These are phyloP conservation scores for Neoconidiobolus thromboides DNA, from an alignment of 371 early-diverging fungal species.

Conservation along the genomic window DNA sequence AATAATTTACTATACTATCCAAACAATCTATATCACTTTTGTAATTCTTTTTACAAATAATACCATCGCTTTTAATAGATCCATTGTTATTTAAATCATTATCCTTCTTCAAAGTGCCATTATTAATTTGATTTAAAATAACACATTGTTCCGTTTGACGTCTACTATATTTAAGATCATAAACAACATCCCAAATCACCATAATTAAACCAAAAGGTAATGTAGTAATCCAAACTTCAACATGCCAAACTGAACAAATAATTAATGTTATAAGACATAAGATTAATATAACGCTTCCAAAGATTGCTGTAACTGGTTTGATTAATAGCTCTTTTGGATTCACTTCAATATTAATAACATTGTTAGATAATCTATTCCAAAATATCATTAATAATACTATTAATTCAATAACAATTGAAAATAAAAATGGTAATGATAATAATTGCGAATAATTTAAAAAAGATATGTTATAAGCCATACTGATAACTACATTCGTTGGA, in stretches of 20 bases:
- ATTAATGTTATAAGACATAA: slow-evolving; percentile 30
- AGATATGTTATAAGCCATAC: slow-evolving; percentile 50
- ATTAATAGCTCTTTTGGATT: slow-evolving; percentile 29
- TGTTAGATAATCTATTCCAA: slow-evolving; percentile 23
- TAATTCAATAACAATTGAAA: slow-evolving; percentile 29
- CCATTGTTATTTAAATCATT: too few relatives aligned
- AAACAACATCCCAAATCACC: slow-evolving; percentile 2
- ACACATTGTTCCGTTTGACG: neutral
- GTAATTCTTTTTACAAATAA: too few relatives aligned
- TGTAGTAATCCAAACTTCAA: slow-evolving; percentile 48
- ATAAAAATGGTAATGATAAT: slow-evolving; percentile 55
- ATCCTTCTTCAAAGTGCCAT: too few relatives aligned
- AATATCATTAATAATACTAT: slow-evolving; percentile 25
- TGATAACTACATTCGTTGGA: slow-evolving; percentile 64
- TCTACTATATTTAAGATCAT: neutral
- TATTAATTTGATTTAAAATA: too few relatives aligned
- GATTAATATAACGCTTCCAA: slow-evolving; percentile 27
- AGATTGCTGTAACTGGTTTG: slow-evolving; percentile 28
- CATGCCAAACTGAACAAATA: slow-evolving; percentile 37
- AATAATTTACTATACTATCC: neutral
- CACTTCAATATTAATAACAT: slow-evolving; percentile 22
- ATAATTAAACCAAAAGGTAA: slow-evolving; percentile 36
- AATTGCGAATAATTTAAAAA: slow-evolving; percentile 56
- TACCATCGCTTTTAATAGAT: too few relatives aligned
- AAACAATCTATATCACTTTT: too few relatives aligned